Evolutionary conservation across 306 rosid genomes (phyloP), one percentile per base, ranked within the genome.

Genomic region (Quercus variabilis): DNA sequence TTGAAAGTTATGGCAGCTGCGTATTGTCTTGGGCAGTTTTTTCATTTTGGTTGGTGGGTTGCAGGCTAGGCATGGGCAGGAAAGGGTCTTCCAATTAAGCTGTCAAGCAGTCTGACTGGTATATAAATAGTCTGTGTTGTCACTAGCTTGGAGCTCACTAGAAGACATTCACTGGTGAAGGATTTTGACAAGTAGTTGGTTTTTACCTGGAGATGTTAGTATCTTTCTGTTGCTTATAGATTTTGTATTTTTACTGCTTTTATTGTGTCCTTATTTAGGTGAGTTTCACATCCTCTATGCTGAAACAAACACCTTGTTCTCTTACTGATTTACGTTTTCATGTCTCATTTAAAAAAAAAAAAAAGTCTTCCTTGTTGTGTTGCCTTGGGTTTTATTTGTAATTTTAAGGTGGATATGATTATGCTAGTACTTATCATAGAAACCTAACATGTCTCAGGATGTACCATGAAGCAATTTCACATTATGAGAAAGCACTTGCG

Each of bases 401-500:
- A 23, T 20, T 4, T 23, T 10, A 14, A 9, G 28, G 31, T 14
- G 3, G 26, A 67, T 67, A 67, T 4, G 25, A 72, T 59, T 72
- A 31, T 75, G 64, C 38, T 55, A 12, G 46, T 71, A 63, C 72
- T 80, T 17, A 65, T 69, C 49, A 33, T 67, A 17, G 72, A 17
- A 31, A 74, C 63, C 49, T 76, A 73, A 67, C 65, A 5, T 83
- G 56, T 86, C 68, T 75, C 87, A 95, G 99, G 90, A 82, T 86
- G 89, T 91, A 90, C 78, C 68, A 62, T 41, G 92, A 93, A 89
- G 98, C 99, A 77, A 89, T 95, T 85, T 77, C 86, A 38, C 88
- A 84, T 83, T 95, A 93, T 33, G 99, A 91, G 81, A 93, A 93
- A 89, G 99, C 99, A 76, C 97, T 95, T 78, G 86, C 93, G 64